These are phyloP conservation scores for Funneliformis mosseae DNA, from an alignment of 192 early-diverging fungal genomes.

Conservation along the genomic window DNA sequence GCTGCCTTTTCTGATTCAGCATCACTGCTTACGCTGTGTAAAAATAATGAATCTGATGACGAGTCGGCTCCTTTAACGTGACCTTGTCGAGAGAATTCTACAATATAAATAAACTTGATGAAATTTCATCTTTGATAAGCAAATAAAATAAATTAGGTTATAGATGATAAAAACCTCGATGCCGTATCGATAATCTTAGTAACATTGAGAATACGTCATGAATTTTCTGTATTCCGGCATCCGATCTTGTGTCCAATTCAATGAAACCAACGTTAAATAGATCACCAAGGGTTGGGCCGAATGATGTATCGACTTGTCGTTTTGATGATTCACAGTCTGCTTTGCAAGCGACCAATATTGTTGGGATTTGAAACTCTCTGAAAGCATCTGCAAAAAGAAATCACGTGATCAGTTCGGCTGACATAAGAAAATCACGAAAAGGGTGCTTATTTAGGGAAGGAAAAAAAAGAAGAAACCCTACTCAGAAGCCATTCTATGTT, in stretches of 20 bases:
- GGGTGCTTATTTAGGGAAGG: too few relatives aligned
- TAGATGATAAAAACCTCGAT: not conserved
- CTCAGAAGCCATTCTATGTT: slow-evolving; percentile 24
- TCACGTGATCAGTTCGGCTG: not conserved
- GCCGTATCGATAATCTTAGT: slow-evolving; percentile 7
- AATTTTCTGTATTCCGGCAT: not conserved
- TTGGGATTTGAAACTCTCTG: slow-evolving; percentile 18
- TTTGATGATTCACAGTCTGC: slow-evolving; percentile 10
- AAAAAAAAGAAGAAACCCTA: not conserved
- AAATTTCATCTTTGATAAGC: not conserved
- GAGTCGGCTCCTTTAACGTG: not conserved
- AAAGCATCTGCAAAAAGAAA: not conserved
- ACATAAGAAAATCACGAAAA: too few relatives aligned
- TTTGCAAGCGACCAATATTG: slow-evolving; percentile 11
- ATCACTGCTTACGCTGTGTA: slow-evolving; percentile 2
- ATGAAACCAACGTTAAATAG: slow-evolving; percentile 16
- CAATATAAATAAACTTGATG: not conserved
- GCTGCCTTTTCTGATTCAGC: not conserved
- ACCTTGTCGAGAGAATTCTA: not conserved
- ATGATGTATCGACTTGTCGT: slow-evolving; percentile 3
- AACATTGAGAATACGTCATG: slow-evolving; percentile 27
- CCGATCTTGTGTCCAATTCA: slow-evolving; percentile 8
- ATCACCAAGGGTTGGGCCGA: not conserved
- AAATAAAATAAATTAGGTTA: not conserved
- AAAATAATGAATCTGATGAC: not conserved